phyloP scores from a whole-genome alignment of 805 yeast species.

The Torulaspora delbrueckii region DNA sequence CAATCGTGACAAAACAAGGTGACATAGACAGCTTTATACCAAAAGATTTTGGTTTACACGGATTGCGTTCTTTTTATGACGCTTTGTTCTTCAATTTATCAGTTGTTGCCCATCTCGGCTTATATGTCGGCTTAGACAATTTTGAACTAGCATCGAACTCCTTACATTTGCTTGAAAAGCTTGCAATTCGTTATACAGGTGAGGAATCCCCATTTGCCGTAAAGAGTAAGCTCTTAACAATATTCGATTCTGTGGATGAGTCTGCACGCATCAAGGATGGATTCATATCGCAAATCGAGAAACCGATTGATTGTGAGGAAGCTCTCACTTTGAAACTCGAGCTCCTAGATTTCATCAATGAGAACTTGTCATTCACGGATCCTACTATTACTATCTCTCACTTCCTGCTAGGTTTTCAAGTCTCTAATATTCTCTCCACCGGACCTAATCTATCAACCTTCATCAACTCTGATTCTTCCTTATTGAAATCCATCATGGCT shows the following conservation, averaged over 20 bases:
- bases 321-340: constrained; percentile 49
- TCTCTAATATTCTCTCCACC: constrained; percentile 46
- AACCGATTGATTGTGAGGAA: constrained; percentile 39
- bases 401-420: constrained; percentile 69
- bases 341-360: constrained; percentile 53
- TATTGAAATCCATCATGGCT: constrained; percentile 50
- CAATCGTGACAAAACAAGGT: constrained; percentile 32
- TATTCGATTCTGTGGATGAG: constrained; percentile 73
- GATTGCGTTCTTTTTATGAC: constrained; percentile 61
- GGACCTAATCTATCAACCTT: constrained; percentile 47
- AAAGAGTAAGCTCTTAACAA: constrained; percentile 60
- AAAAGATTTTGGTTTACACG: constrained; percentile 48
- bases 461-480: constrained; percentile 49
- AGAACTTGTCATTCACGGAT: constrained; percentile 42
- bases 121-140: constrained; percentile 62
- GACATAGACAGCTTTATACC: constrained; percentile 30
- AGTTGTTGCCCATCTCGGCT: constrained; percentile 64
- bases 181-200: constrained; percentile 38
- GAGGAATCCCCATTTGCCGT: constrained; percentile 38
- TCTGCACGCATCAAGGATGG: constrained; percentile 67
- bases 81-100: constrained; percentile 68
- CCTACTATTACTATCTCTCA: constrained; percentile 58
- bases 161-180: constrained; percentile 46
- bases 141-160: constrained; percentile 48
- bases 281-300: constrained; percentile 61